A percentile compares a stretch with the other conserved stretches of the same genome.
phyloP scores from a whole-genome alignment of 371 early-diverging fungal genomes.

The Mortierella sp. region DNA sequence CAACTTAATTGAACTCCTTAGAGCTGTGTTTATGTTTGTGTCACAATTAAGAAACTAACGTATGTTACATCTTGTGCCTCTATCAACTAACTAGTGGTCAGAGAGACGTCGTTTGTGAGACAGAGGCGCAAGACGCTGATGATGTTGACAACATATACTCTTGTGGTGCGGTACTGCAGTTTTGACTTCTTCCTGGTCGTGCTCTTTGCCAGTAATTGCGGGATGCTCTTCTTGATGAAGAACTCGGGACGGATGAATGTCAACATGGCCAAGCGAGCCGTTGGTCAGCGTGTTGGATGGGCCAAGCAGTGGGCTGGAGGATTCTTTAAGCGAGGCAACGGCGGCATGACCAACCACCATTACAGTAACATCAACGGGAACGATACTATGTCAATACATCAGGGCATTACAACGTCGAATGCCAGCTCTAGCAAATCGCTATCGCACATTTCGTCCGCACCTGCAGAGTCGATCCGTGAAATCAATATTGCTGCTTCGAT shows the following conservation, averaged over 20 bases:
- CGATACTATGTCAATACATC: neutral
- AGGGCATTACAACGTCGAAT: neutral
- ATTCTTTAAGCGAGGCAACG: conserved; percentile 44
- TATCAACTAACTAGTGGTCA: conserved; percentile 40
- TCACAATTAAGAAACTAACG: neutral
- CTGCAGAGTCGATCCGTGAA: neutral
- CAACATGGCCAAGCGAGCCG: conserved; percentile 66
- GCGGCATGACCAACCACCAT: conserved; percentile 12
- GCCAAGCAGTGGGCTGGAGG: conserved; percentile 69
- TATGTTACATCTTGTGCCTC: neutral
- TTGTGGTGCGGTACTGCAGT: conserved; percentile 63
- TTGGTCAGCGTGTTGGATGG: conserved; percentile 65
- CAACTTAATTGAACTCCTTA: no score
- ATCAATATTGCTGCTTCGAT: neutral
- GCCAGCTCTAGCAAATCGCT: neutral
- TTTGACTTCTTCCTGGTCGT: conserved; percentile 64
- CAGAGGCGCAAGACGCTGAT: conserved; percentile 59
- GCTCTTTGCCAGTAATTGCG: conserved; percentile 61
- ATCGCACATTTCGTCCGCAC: neutral
- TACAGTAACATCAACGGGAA: neutral
- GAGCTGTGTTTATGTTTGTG: neutral
- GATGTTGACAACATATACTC: conserved; percentile 57
- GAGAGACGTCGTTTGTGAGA: conserved; percentile 62
- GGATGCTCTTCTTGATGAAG: conserved; percentile 66
- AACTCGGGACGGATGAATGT: conserved; percentile 66